phyloP scores from a whole-genome alignment of 2,329 filamentous ascomycete genomes.

The Boeremia exigua region DNA sequence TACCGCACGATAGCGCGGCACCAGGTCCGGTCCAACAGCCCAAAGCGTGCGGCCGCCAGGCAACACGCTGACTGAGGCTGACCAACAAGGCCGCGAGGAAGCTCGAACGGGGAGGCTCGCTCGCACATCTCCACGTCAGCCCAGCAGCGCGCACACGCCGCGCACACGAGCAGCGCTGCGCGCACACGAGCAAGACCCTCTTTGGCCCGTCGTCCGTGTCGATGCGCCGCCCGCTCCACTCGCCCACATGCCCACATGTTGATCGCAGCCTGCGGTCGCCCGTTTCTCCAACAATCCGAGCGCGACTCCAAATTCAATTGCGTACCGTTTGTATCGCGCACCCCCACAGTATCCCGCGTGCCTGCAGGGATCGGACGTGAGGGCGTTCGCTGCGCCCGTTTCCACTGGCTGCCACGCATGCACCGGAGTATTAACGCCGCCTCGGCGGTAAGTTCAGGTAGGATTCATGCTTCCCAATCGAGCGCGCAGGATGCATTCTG shows the following conservation, averaged over 20 bases:
- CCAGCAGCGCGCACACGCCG: too few species aligned
- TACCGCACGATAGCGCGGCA: conserved; percentile 7
- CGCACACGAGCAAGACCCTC: conserved; percentile 29
- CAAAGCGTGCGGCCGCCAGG: conserved; percentile 10
- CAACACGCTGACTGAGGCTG: conserved; percentile 18
- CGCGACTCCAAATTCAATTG: conserved; percentile 37
- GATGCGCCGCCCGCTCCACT: conserved; percentile 22
- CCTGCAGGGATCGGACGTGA: conserved; percentile 26
- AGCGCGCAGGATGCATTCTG: conserved; percentile 8
- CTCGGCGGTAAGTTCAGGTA: conserved; percentile 19
- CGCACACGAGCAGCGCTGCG: not conserved
- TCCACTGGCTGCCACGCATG: conserved; percentile 16
- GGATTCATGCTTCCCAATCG: not conserved
- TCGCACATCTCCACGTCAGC: too few species aligned
- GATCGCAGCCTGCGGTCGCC: conserved; percentile 15
- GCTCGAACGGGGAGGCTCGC: conserved; percentile 14
- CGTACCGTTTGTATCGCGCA: conserved; percentile 26
- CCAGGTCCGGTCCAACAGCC: conserved; percentile 12
- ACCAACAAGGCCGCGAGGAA: conserved; percentile 8
- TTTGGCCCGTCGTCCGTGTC: conserved; percentile 21
- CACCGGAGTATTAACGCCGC: conserved; percentile 15
- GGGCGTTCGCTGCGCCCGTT: conserved; percentile 9
- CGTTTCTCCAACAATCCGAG: conserved; percentile 21
- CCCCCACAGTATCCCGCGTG: conserved; percentile 35
- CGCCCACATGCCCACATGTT: conserved; percentile 24